Percentiles rank a stretch among this genome's conserved stretches.
These are phyloP conservation scores for Rhizodiscina lignyota DNA, from an alignment of 495 filamentous ascomycete genomes.

Conservation along the genomic window DNA sequence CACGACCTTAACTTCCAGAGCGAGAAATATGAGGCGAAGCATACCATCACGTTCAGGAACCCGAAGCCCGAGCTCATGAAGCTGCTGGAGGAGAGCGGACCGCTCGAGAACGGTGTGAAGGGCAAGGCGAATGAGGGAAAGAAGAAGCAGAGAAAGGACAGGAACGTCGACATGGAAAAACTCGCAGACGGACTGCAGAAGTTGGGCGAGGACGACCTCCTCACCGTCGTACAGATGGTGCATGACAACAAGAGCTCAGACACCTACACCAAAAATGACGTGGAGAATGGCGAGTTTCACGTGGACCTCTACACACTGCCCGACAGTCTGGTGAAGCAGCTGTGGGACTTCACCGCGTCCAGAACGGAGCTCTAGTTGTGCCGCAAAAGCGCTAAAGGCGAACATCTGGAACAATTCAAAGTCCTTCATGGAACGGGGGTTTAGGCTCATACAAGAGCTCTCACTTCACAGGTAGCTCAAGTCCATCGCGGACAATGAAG, in stretches of 20 bases:
- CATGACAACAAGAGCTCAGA: constrained; percentile 87
- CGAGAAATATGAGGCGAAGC: constrained; percentile 66
- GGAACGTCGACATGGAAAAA: constrained; percentile 87
- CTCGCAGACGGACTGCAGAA: constrained; percentile 83
- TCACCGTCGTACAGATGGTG: constrained; percentile 93
- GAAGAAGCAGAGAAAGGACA: constrained; percentile 66
- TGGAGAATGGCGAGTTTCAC: constrained; percentile 95
- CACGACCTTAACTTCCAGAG: constrained; percentile 90
- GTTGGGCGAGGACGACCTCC: constrained; percentile 72
- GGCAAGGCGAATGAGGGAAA: constrained; percentile 40
- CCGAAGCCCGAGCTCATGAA: constrained; percentile 67
- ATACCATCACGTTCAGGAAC: constrained; percentile 77
- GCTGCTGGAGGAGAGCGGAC: constrained; percentile 61
- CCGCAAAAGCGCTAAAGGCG: too few relatives aligned
- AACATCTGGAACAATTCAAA: too few relatives aligned
- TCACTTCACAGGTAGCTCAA: too few relatives aligned
- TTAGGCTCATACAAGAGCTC: too few relatives aligned
- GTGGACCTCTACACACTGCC: constrained; percentile 95
- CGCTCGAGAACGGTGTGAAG: constrained; percentile 41
- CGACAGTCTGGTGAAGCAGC: constrained; percentile 64
- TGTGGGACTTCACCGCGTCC: constrained; percentile 83
- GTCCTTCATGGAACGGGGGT: too few relatives aligned
- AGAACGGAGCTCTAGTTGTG: too few relatives aligned
- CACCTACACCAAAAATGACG: constrained; percentile 92
- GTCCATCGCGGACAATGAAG: too few relatives aligned